These are phyloP conservation scores for Colletotrichum sp. DNA, from an alignment of 2,329 filamentous ascomycete species.

Conservation along the genomic window DNA sequence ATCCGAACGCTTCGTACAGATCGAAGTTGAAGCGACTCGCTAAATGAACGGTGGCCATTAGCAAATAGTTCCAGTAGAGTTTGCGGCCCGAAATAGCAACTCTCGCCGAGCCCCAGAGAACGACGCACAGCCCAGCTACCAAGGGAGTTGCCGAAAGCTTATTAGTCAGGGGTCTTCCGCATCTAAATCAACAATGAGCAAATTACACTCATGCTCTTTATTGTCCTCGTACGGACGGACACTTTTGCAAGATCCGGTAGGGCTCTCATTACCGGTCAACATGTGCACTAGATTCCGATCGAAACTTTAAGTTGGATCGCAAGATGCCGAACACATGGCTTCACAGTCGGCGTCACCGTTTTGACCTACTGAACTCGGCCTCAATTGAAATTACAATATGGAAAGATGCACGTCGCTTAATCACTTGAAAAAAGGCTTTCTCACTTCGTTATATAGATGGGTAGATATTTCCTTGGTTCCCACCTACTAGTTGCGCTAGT, in stretches of 20 bases:
- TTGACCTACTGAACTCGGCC: not conserved
- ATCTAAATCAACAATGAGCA: not conserved
- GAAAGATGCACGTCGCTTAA: not conserved
- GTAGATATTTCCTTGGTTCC: fast-evolving
- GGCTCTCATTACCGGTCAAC: not conserved
- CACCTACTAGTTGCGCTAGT: not conserved
- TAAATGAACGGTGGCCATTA: not conserved
- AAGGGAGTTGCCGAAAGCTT: not conserved
- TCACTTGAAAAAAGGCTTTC: not conserved
- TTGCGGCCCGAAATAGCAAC: not conserved
- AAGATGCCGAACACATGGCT: not conserved
- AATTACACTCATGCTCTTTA: not conserved
- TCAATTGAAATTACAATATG: not conserved
- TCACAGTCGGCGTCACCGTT: not conserved
- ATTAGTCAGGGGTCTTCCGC: not conserved
- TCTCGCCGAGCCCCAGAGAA: not conserved
- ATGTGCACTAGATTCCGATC: not conserved
- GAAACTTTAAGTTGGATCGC: not conserved
- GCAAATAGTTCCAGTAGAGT: not conserved
- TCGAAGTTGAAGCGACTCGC: not conserved
- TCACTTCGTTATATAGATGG: not conserved
- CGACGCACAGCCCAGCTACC: not conserved
- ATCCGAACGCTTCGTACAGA: not conserved
- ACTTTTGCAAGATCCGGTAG: not conserved
- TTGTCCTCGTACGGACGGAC: not conserved